phyloP scores from a whole-genome alignment of 495 filamentous ascomycete species.

The Aspergillus sparsus region DNA sequence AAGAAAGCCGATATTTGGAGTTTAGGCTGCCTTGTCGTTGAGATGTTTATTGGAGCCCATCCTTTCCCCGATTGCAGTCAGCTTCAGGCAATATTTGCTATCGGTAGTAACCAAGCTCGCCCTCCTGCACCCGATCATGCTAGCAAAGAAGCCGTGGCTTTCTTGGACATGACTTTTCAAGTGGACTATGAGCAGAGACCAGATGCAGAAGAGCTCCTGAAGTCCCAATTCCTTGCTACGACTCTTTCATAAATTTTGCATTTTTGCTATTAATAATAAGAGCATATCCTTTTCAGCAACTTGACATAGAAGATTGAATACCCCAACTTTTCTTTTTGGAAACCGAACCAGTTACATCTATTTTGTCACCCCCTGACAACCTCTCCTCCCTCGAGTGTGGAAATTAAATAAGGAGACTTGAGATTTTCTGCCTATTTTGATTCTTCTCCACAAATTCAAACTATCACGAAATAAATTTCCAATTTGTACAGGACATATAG shows the following conservation, averaged over 20 bases:
- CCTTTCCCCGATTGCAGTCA: conserved; percentile 97
- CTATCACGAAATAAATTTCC: too few relatives aligned
- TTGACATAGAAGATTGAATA: conserved; percentile 15
- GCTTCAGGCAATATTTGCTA: conserved; percentile 97
- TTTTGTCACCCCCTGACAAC: not conserved
- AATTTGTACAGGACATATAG: too few relatives aligned
- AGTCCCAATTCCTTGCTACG: conserved; percentile 72
- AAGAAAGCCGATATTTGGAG: conserved; percentile 99
- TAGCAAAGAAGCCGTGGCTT: conserved; percentile 80
- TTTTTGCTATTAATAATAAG: too few relatives aligned
- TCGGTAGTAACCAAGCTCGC: conserved; percentile 81
- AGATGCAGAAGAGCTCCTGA: conserved; percentile 84
- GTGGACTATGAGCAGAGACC: conserved; percentile 90
- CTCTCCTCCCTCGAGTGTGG: not conserved
- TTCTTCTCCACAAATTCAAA: not conserved
- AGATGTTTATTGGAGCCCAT: conserved; percentile 98
- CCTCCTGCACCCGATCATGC: conserved; percentile 88
- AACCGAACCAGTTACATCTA: not conserved
- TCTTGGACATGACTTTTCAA: conserved; percentile 89
- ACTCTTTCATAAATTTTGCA: conserved; percentile 51
- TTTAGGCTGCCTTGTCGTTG: conserved; percentile 91
- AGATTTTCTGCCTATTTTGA: not conserved
- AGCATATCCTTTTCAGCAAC: not conserved
- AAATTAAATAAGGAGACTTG: conserved; percentile 1
- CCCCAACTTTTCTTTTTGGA: not conserved